Evolutionary conservation across 306 rosid species (phyloP).

Genomic region (Medicago lupulina): DNA sequence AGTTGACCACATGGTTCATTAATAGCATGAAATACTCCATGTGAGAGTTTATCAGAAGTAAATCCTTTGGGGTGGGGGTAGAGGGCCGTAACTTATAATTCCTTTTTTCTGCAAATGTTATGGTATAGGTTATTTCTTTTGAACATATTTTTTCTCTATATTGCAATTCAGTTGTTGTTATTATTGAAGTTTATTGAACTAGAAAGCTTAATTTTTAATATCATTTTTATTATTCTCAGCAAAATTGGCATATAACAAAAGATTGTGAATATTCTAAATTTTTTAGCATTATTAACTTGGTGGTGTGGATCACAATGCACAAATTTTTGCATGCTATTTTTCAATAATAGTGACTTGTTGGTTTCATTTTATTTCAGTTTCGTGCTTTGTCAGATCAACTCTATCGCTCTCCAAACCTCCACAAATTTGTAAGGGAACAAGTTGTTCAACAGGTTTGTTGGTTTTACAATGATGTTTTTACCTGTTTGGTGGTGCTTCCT

Average conservation of each 20-base stretch:
- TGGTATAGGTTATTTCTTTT: slow-evolving; percentile 13
- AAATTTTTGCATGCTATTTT: slow-evolving; percentile 9
- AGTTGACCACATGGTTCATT: neutral
- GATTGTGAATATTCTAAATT: slow-evolving; percentile 6
- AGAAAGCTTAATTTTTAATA: neutral
- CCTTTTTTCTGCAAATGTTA: slow-evolving; percentile 3
- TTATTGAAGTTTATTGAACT: slow-evolving; percentile 3
- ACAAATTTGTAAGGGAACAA: slow-evolving; percentile 83
- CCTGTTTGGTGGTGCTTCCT: slow-evolving; percentile 11
- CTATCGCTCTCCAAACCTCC: slow-evolving; percentile 83
- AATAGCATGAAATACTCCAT: neutral
- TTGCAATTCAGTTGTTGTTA: neutral
- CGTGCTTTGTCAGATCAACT: slow-evolving; percentile 96
- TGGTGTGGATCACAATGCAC: neutral
- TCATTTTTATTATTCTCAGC: neutral
- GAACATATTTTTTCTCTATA: neutral
- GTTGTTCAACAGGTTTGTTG: slow-evolving; percentile 75
- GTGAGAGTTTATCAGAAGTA: slow-evolving; percentile 1
- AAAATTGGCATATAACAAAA: slow-evolving; percentile 23
- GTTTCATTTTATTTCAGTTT: slow-evolving; percentile 64
- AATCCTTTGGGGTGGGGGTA: neutral
- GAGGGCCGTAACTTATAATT: neutral
- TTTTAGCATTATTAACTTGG: slow-evolving; percentile 20
- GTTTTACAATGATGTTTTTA: slow-evolving; percentile 21
- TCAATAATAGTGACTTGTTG: slow-evolving; percentile 37